Conservation (phyloP, 805 yeast species). For the Kodamaea neixiangensis region DNA sequence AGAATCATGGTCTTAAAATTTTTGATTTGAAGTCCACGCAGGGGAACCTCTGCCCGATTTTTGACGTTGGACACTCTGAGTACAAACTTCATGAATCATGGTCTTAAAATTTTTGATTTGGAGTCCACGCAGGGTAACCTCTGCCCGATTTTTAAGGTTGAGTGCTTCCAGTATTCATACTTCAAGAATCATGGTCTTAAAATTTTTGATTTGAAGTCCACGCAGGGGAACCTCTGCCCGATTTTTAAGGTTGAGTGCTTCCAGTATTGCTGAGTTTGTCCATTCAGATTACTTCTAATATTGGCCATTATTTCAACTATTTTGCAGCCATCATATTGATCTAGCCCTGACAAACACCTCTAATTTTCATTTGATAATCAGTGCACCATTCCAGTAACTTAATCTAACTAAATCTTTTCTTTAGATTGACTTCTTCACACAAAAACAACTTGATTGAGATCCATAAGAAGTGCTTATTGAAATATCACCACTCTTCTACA, state of each 20-base stretch:
- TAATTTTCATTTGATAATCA: no score
- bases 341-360: no score
- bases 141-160: not conserved
- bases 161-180: not conserved
- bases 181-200: not conserved
- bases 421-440: no score
- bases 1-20: not conserved
- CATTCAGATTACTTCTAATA: no score
- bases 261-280: not conserved
- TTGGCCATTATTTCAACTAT: not conserved
- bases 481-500: no score
- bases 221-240: conserved; percentile 2
- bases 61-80: no score
- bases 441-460: no score
- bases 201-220: not conserved
- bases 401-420: no score
- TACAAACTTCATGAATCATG: not conserved
- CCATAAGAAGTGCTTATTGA: no score
- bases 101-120: not conserved
- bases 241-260: not conserved
- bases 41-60: not conserved
- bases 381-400: no score
- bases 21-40: not conserved
- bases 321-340: not conserved
- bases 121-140: not conserved